Base-by-base conservation (phyloP, 495 filamentous ascomycete species). In the Podospora pseudoanserina region DNA sequence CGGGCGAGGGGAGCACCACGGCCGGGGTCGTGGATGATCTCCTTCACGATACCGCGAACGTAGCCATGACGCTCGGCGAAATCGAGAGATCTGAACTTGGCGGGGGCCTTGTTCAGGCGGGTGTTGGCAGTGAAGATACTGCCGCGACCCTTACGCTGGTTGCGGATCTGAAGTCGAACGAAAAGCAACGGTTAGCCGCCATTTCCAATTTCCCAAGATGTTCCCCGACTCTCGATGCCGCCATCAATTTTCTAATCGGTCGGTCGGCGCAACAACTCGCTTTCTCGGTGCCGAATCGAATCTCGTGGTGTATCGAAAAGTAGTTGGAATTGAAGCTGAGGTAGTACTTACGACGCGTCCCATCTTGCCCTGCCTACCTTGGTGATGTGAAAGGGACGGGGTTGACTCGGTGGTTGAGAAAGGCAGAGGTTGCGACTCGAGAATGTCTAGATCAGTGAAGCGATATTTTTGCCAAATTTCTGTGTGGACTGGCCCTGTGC, bases 11-110 rank as follows among this genome's bases (percentile, higher is more conserved):
- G 95, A 82, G 96, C 95, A 84, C 95, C 95, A 85, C 95, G 93
- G 77, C 95, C 95, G 70, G 95, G 88, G 83, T 99, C 95, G 89
- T 99, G 95, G 85, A 99, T 90, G 82, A 99, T 97, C 78, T 97
- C 92, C 89, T 96, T 97, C 75, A 99, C 93, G 63, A 97, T 87
- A 81, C 95, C 95, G 67, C 95, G 91, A 78, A 95, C 88, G 84
- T 98, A 99, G 77, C 95, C 95, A 88, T 97, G 91, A 74, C 92
- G 89, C 86, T 97, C 93, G 78, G 93, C 89, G 82, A 87, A 98
- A 81, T 99, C 95, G 84, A 96, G 90, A 70, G 86, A 90, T 82
- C 95, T 86, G 89, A 98, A 98, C 82, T 96, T 91, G 74, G 95
- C 77, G 60, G 81, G 83, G 62, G 83, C 81, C 81, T 97, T 97